Evolutionary conservation across 2,329 filamentous ascomycete species (phyloP), one percentile per base, ranked within the genome.

Genomic region (Bretziella fagacearum): DNA sequence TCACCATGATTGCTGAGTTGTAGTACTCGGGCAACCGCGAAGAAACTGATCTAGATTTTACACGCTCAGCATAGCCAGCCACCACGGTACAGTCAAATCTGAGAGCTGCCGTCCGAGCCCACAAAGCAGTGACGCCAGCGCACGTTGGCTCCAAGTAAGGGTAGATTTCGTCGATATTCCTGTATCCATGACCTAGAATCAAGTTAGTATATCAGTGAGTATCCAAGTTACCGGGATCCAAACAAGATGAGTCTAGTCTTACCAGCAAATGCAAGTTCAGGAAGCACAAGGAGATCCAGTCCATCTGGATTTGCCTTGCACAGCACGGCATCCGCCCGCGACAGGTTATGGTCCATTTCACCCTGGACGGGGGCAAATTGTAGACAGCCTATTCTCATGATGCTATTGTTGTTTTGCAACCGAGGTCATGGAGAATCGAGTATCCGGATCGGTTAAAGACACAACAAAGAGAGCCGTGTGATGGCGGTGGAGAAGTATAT

Each of bases 351-450:
- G 55, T 81, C 63, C 20, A 84, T 62, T 45, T 81, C 72, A 39
- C 79, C 82, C 37, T 87, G 69, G 55, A 77, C 68, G 6, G 81
- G 79, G 35, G 75, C 71, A 53, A 86, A 84, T 59, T 89, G 80
- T 6, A 85, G 63, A 50, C 77, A 81, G 0, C 67, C 81, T 25
- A 84, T 74, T 56, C 71, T 75, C 79, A 81, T 81, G 8, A 20
- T 17, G 4, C 15, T 13, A 17, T 2, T 13, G 10, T n/a, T 36
- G 15, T 17, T 36, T 7, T 36, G 13, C 32, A 36, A n/a, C 7
- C 10, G 15, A 29, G 32, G 32, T 36, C 7, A 6, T n/a, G 32
- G n/a, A n/a, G n/a, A n/a, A n/a, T n/a, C n/a, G n/a, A n/a, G n/a
- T n/a, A n/a, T n/a, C n/a, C n/a, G n/a, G n/a, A n/a, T n/a, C n/a